Percentiles rank a stretch among this genome's conserved stretches.
Conservation (phyloP, 1,284 basidiomycete genomes). For the Cystobasidium slooffiae region DNA sequence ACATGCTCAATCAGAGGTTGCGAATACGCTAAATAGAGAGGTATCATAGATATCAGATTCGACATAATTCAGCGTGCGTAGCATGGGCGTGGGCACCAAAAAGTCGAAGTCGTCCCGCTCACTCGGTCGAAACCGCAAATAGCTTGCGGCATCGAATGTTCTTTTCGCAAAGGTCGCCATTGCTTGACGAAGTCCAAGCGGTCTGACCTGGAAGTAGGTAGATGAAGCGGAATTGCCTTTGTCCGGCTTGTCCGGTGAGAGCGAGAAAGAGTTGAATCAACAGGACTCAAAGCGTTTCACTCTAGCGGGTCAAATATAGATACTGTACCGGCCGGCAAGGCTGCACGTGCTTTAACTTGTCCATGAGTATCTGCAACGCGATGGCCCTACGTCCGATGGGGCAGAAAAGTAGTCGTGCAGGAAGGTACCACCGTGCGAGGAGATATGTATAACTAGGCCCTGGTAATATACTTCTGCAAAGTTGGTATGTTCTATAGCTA, state of each 20-base stretch:
- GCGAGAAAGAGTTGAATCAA: background rate
- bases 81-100: background rate
- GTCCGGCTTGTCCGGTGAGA: background rate
- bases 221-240: background rate
- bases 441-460: background rate
- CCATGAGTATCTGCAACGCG: background rate
- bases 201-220: background rate
- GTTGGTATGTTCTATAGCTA: background rate
- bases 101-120: background rate
- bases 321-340: background rate
- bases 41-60: background rate
- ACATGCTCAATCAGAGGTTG: slow-evolving; percentile 44
- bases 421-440: too few species aligned
- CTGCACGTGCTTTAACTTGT: background rate
- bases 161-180: slow-evolving; percentile 48
- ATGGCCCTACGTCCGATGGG: too few species aligned
- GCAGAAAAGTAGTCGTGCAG: too few species aligned
- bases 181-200: background rate
- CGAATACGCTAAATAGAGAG: slow-evolving; percentile 42
- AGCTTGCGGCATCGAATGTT: slow-evolving; percentile 47
- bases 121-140: slow-evolving; percentile 46
- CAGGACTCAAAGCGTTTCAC: background rate
- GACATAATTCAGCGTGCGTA: background rate
- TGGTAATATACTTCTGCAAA: background rate
- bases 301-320: too few species aligned